Base-by-base conservation (phyloP, 108 stramenopile species). In the Nitzschia sp. region DNA sequence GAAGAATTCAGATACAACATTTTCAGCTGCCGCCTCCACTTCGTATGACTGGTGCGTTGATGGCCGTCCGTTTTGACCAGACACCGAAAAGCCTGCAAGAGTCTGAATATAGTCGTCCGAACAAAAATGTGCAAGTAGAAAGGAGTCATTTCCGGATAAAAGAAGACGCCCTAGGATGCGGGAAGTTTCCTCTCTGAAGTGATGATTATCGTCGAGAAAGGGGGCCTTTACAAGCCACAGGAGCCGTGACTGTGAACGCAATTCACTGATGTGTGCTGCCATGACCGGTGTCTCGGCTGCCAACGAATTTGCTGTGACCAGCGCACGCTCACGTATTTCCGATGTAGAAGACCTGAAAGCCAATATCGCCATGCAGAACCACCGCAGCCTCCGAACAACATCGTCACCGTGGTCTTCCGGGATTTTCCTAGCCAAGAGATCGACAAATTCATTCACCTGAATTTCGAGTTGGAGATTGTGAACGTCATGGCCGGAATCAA, bases 41-140 rank as follows among this genome's bases (percentile, higher is more conserved):
- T 53, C 15, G 23, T 47, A 60, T 19, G 9, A n/a, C 19, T 21
- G 19, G 4, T 16, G 48, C 21, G 48, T 4, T 5, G 48, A 50
- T 50, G 48, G 4, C 17, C 4, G 4, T 4, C 4, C 9, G 13
- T 21, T 4, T 21, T n/a, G 13, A 4, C 5, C 19, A 11, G 19
- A 16, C 21, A 8, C 19, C 4, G 48, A 50, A 11, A 34, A 34
- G 30, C 30, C 30, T 48, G 21, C 66, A 13, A 63, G 33, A 19
- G 35, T 33, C 59, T 73, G 17, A 25, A 34, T 63, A 13, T 75
- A 64, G 29, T 71, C 69, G 8, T 58, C 47, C 11, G 74, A 63
- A 54, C 68, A 53, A 66, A 80, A 66, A 31, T 61, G 79, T n/a
- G 74, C 32, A 8, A 69, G 41, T 2, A 80, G 35, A n/a, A 71